Percentiles rank a stretch among this genome's conserved stretches.
Evolutionary conservation across 805 yeast species (phyloP).

Genomic region (Wickerhamiella bombiphila): DNA sequence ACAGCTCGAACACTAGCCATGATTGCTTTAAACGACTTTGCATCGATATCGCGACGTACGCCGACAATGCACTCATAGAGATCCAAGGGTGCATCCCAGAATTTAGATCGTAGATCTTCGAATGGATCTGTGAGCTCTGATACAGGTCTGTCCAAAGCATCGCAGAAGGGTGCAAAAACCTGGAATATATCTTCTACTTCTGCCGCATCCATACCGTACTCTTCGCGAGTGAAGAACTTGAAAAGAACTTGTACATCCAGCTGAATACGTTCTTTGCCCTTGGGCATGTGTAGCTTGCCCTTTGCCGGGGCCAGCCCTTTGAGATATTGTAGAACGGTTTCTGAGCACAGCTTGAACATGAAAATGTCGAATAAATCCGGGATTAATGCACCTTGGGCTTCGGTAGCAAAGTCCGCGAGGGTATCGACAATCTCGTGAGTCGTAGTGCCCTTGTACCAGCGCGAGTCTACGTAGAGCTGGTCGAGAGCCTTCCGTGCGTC

Average conservation of each 20-base stretch:
- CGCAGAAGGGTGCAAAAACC: conserved; percentile 48
- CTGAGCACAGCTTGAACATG: conserved; percentile 39
- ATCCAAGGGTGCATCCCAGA: conserved; percentile 64
- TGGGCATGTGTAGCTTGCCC: conserved; percentile 27
- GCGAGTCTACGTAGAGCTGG: conserved; percentile 41
- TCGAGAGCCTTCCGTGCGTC: conserved; percentile 53
- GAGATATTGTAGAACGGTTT: conserved; percentile 35
- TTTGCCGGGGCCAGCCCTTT: conserved; percentile 31
- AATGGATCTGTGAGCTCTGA: conserved; percentile 42
- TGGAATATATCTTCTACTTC: conserved; percentile 35
- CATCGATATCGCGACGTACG: conserved; percentile 26
- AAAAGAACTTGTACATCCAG: conserved; percentile 46
- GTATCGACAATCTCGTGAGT: conserved; percentile 57
- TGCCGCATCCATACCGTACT: conserved; percentile 22
- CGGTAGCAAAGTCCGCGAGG: conserved; percentile 57
- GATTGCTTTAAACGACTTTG: conserved; percentile 20
- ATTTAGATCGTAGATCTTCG: conserved; percentile 45
- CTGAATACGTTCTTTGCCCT: conserved; percentile 36
- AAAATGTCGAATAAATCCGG: conserved; percentile 40
- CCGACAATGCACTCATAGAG: conserved; percentile 51
- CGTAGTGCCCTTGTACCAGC: conserved; percentile 51
- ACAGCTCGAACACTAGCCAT: conserved; percentile 20
- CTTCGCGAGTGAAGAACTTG: conserved; percentile 34
- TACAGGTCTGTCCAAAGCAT: conserved; percentile 34
- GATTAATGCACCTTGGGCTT: conserved; percentile 40